phyloP scores from a whole-genome alignment of 768 basidiomycete species.

The Russula abietina region DNA sequence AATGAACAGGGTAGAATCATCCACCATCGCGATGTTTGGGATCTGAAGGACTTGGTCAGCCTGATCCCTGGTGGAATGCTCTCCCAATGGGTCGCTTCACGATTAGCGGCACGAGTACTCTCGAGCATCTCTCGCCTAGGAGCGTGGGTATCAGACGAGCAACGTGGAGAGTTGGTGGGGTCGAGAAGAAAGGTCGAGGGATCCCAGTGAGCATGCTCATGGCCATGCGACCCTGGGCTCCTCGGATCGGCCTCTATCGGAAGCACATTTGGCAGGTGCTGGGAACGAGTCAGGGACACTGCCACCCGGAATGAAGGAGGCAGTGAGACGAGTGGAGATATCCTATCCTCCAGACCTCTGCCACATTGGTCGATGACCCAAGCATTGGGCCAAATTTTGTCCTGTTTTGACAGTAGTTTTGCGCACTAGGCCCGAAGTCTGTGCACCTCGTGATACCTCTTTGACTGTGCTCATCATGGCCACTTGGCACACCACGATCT shows the following conservation, averaged over 20 bases:
- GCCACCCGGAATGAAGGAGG: slow-evolving; percentile 20
- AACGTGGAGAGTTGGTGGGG: slow-evolving; percentile 9
- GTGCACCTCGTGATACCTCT: slow-evolving; percentile 19
- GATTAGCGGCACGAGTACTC: slow-evolving; percentile 47
- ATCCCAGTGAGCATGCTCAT: slow-evolving; percentile 16
- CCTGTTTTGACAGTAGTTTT: slow-evolving; percentile 20
- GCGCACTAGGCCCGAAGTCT: slow-evolving; percentile 21
- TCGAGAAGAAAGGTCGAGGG: slow-evolving; percentile 10
- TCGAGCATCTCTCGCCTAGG: slow-evolving; percentile 15
- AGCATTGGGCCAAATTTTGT: slow-evolving; percentile 1
- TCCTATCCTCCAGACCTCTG: slow-evolving; percentile 12
- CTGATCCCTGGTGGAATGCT: slow-evolving; percentile 63
- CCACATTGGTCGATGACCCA: slow-evolving; percentile 4
- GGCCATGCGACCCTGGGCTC: slow-evolving; percentile 1
- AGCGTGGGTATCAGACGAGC: slow-evolving; percentile 17
- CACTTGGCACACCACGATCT: background rate
- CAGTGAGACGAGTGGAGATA: slow-evolving; percentile 17
- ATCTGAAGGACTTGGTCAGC: slow-evolving; percentile 69
- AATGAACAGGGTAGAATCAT: slow-evolving; percentile 80
- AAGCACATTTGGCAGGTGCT: slow-evolving; percentile 4
- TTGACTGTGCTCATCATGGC: background rate
- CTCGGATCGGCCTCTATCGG: slow-evolving; percentile 13
- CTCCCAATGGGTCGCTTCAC: slow-evolving; percentile 62
- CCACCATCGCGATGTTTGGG: slow-evolving; percentile 77
- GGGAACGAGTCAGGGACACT: slow-evolving; percentile 19